Percentiles rank a stretch among this genome's conserved stretches.
Evolutionary conservation across 1,139 yeast species (phyloP).

Genomic region (Hemisphaericaspora lyxosophila): DNA sequence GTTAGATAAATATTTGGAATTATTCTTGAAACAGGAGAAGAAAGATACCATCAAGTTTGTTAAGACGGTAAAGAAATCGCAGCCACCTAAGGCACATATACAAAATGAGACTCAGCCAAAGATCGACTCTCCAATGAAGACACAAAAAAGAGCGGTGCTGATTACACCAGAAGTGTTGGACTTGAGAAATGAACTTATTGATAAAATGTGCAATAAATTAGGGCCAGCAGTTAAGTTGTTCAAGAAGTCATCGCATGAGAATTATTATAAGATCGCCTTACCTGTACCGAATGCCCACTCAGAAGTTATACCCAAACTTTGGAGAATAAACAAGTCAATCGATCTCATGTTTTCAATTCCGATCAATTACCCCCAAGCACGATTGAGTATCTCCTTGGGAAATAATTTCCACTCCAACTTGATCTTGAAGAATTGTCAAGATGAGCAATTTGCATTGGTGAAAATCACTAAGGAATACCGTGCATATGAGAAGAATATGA

Average conservation of each 20-base stretch:
- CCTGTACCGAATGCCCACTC: conserved; percentile 16
- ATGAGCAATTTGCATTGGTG: conserved; percentile 16
- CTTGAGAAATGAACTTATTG: conserved; percentile 20
- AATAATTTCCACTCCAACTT: conserved; percentile 25
- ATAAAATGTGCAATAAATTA: conserved; percentile 25
- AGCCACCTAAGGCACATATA: neutral
- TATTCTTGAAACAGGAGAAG: conserved; percentile 57
- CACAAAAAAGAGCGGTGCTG: conserved; percentile 2
- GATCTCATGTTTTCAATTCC: conserved; percentile 25
- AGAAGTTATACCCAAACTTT: conserved; percentile 19
- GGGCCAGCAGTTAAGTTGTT: conserved; percentile 25
- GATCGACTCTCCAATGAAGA: conserved; percentile 5
- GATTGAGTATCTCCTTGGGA: conserved; percentile 21
- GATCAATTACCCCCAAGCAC: conserved; percentile 20
- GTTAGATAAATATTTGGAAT: conserved; percentile 58
- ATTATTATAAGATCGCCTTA: conserved; percentile 23
- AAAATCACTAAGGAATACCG: conserved; percentile 19
- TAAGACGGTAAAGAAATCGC: conserved; percentile 16
- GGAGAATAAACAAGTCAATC: conserved; percentile 19
- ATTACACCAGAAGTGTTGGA: conserved; percentile 12
- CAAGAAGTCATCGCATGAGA: conserved; percentile 19
- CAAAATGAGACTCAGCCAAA: conserved; percentile 1
- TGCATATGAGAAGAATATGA: conserved; percentile 25
- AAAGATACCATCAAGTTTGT: conserved; percentile 42
- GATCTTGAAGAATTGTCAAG: conserved; percentile 20